Evolutionary conservation across 768 basidiomycete genomes (phyloP).

Genomic region (Naganishia antarctica): DNA sequence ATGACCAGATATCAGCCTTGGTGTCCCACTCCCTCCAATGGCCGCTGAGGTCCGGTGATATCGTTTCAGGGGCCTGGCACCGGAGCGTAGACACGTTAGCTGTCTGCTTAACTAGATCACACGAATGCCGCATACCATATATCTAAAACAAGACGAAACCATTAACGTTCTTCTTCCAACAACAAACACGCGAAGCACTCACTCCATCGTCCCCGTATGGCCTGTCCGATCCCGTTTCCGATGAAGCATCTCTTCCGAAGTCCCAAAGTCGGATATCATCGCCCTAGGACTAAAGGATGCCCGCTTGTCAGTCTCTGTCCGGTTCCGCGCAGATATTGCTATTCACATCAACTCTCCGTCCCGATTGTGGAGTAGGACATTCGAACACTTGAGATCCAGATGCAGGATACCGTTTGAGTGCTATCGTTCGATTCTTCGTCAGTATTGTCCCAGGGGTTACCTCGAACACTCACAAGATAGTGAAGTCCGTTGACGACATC

Average conservation of each 20-base stretch:
- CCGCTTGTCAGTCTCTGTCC: background rate
- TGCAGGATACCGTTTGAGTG: constrained; percentile 66
- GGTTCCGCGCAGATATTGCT: background rate
- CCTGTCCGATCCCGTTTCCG: constrained; percentile 68
- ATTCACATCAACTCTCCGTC: constrained; percentile 73
- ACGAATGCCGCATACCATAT: constrained; percentile 35
- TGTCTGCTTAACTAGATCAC: background rate
- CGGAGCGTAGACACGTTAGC: background rate
- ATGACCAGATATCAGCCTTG: constrained; percentile 93
- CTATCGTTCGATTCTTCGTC: constrained; percentile 22
- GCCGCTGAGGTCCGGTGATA: constrained; percentile 64
- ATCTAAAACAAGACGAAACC: constrained; percentile 25
- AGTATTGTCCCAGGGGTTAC: background rate
- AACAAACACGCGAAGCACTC: constrained; percentile 50
- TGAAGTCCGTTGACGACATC: constrained; percentile 82
- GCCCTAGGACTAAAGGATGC: constrained; percentile 69
- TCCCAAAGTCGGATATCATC: constrained; percentile 94
- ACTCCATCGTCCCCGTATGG: constrained; percentile 95
- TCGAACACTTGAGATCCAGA: constrained; percentile 88
- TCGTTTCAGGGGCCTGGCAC: constrained; percentile 67
- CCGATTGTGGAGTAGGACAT: constrained; percentile 87
- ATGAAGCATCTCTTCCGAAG: constrained; percentile 81
- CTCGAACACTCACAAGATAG: constrained; percentile 62
- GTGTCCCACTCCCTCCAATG: constrained; percentile 68
- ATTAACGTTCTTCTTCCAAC: background rate